Percentiles rank a stretch among this genome's conserved stretches.
Conservation (phyloP, 805 yeast species). For the Candida koratica region DNA sequence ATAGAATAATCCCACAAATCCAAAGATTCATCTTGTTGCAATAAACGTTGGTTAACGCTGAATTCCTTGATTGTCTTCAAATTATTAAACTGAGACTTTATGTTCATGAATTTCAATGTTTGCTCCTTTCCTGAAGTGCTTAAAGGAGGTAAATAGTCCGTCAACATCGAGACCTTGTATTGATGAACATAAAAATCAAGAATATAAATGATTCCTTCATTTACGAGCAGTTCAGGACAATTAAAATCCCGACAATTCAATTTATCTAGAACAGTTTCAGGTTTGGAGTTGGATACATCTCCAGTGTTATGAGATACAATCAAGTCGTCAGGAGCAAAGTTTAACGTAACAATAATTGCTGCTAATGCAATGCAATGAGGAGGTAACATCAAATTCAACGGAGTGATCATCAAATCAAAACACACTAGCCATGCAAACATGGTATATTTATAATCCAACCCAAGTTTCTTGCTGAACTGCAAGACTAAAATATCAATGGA, state of each 20-base stretch:
- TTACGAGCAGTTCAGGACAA: constrained; percentile 42
- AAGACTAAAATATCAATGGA: constrained; percentile 62
- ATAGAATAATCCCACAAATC: constrained; percentile 41
- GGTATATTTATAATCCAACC: constrained; percentile 30
- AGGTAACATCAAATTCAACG: constrained; percentile 63
- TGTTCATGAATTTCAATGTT: constrained; percentile 44
- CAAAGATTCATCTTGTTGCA: constrained; percentile 46
- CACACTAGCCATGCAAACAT: constrained; percentile 38
- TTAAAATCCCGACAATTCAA: constrained; percentile 35
- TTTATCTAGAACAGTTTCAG: constrained; percentile 22
- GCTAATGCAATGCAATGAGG: constrained; percentile 74
- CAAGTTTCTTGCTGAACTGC: constrained; percentile 51
- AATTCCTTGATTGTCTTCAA: constrained; percentile 30
- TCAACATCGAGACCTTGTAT: constrained; percentile 48
- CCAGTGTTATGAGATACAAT: constrained; percentile 19
- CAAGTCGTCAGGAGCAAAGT: constrained; percentile 38
- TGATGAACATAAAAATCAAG: constrained; percentile 60
- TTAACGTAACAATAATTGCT: constrained; percentile 56
- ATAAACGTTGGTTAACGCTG: constrained; percentile 21
- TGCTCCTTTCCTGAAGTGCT: constrained; percentile 44
- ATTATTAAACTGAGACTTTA: constrained; percentile 41
- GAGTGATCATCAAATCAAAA: constrained; percentile 71
- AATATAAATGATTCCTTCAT: constrained; percentile 53
- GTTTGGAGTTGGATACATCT: constrained; percentile 11
- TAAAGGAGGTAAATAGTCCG: constrained; percentile 37